A percentile compares a stretch with the other conserved stretches of the same genome.
phyloP scores from a whole-genome alignment of 495 filamentous ascomycete species.

The Penicillium riverlandense region DNA sequence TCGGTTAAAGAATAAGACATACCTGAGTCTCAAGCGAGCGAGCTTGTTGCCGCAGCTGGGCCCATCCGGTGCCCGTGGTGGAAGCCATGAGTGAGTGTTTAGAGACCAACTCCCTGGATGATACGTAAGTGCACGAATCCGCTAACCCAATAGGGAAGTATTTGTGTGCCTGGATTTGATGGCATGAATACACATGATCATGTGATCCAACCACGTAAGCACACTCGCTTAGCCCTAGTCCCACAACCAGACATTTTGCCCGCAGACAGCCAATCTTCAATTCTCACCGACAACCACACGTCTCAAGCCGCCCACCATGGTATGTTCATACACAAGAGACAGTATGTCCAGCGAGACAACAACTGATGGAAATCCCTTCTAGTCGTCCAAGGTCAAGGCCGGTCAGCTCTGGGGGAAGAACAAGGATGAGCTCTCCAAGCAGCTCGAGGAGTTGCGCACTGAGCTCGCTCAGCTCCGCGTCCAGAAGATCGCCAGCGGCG shows the following conservation, averaged over 20 bases:
- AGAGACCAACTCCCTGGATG: not conserved
- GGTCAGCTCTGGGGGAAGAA: slow-evolving; percentile 95
- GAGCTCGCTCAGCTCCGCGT: slow-evolving; percentile 68
- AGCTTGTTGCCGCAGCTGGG: slow-evolving; percentile 90
- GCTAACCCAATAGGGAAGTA: slow-evolving; percentile 7
- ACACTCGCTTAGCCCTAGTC: slow-evolving; percentile 45
- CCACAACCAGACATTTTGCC: slow-evolving; percentile 44
- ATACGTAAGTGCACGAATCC: not conserved
- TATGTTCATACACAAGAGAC: slow-evolving; percentile 24
- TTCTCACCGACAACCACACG: slow-evolving; percentile 44
- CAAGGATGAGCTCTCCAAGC: slow-evolving; percentile 94
- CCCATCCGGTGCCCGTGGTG: slow-evolving; percentile 79
- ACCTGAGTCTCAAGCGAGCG: slow-evolving; percentile 89
- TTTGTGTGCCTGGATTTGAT: not conserved
- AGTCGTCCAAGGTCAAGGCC: slow-evolving; percentile 95
- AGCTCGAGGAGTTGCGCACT: slow-evolving; percentile 88
- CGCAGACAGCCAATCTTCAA: slow-evolving; percentile 36
- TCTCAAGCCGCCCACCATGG: slow-evolving; percentile 43
- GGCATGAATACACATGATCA: slow-evolving; percentile 14
- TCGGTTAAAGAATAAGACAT: slow-evolving; percentile 8
- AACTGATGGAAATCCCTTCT: slow-evolving; percentile 17
- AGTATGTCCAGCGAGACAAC: not conserved
- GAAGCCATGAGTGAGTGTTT: slow-evolving; percentile 50
- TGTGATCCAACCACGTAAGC: slow-evolving; percentile 33
- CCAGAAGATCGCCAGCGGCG: slow-evolving; percentile 93